Base-by-base conservation (phyloP, 106 monocot genomes). In the Posidonia australis region DNA sequence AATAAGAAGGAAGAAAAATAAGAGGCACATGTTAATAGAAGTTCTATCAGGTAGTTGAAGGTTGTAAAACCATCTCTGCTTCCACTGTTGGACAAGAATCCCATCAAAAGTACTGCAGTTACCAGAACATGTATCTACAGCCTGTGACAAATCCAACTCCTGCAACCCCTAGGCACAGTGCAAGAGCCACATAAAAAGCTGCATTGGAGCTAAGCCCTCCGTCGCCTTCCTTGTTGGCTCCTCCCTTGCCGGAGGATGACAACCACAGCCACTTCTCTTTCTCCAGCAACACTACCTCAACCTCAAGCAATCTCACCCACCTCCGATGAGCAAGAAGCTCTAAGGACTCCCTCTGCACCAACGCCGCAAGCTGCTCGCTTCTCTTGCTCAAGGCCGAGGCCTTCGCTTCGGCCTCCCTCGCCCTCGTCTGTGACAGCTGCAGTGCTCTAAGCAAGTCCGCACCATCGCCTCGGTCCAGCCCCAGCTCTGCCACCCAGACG, bases 401-500 rank as follows among this genome's bases (percentile, higher is more conserved):
- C 69, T 73, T 74, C 67, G 58, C 64, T 76, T 87, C 91, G 0
- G 91, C 91, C 44, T 84, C 91, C 55, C 87, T 81, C 14, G 91
- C 87, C 28, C 91, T 74, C 10, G 87, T 81, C 61, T 92, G 91
- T 42, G 91, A 92, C 9, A 92, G 84, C 43, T 32, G 81, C 46
- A 92, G 70, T 0, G 91, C 87, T 41, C 73, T 74, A 56, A 83
- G 41, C 13, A 96, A 71, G 28, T 67, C 45, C 5, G 46, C 55
- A 12, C 22, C 51, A 10, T 23, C 62, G 14, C 44, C 67, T 10
- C 30, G 36, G 16, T 68, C 64, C 12, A 25, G 30, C 18, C 31
- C 67, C 26, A 46, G 25, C 10, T 68, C 55, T 43, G 67, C 75
- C 10, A 19, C 70, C 56, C 20, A 19, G 27, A 17, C 18, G 25